These are phyloP conservation scores for Ligustrum vulgare DNA, from an alignment of 257 asterid species.

Conservation along the genomic window DNA sequence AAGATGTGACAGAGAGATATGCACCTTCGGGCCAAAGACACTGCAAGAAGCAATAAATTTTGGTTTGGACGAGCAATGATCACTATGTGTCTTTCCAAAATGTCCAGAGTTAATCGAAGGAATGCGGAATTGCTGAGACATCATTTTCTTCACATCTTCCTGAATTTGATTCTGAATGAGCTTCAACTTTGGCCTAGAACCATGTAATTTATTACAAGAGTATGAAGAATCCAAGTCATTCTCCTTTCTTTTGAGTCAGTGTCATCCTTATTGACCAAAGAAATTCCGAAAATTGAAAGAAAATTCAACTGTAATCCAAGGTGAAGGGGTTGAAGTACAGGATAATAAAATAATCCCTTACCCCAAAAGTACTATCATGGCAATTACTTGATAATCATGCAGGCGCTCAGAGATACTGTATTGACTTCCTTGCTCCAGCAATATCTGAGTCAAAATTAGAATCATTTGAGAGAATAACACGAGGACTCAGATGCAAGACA, in stretches of 20 bases:
- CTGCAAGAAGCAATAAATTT: conserved; percentile 79
- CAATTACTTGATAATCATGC: conserved; percentile 79
- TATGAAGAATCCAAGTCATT: conserved; percentile 5
- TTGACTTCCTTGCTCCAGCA: conserved; percentile 64
- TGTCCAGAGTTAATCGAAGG: conserved; percentile 46
- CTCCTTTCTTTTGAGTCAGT: background rate
- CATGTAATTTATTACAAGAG: conserved; percentile 5
- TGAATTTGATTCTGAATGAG: conserved; percentile 61
- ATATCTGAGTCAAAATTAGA: conserved; percentile 39
- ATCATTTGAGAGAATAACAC: conserved; percentile 14
- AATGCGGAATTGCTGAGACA: conserved; percentile 67
- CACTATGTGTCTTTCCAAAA: conserved; percentile 15
- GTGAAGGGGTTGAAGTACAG: background rate
- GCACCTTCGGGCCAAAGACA: conserved; percentile 82
- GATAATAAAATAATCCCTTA: conserved; percentile 28
- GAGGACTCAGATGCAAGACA: conserved; percentile 11
- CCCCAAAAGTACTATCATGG: conserved; percentile 88
- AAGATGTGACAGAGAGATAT: conserved; percentile 15
- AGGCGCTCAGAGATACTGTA: conserved; percentile 59
- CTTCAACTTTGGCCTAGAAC: conserved; percentile 79
- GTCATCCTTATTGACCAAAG: background rate
- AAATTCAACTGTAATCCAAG: background rate
- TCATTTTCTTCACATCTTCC: conserved; percentile 78
- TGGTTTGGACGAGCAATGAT: conserved; percentile 42
- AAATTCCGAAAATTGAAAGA: background rate